phyloP scores from a whole-genome alignment of 2,329 filamentous ascomycete species.

The Diaporthe sp. region DNA sequence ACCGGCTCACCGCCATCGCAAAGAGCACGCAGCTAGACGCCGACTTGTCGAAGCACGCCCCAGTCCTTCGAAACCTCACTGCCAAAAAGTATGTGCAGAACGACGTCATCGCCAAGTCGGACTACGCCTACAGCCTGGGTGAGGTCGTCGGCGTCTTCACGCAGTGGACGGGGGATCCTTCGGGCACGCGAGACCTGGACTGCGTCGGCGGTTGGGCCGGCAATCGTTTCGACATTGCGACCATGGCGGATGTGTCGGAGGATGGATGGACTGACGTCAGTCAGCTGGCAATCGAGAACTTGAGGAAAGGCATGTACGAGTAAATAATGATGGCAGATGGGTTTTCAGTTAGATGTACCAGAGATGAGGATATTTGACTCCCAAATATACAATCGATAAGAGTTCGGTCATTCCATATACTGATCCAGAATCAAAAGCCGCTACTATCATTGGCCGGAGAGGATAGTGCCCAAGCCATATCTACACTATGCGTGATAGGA shows the following conservation, averaged over 20 bases:
- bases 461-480: no score
- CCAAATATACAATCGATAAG: no score
- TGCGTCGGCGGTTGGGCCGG: background rate
- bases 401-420: no score
- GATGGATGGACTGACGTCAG: background rate
- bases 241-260: background rate
- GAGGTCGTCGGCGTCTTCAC: background rate
- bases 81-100: background rate
- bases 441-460: no score
- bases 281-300: background rate
- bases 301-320: background rate
- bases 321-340: no score
- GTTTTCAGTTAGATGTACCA: no score
- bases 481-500: no score
- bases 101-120: background rate
- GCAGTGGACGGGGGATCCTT: background rate
- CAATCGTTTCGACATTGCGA: constrained; percentile 5
- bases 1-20: background rate
- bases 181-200: no score
- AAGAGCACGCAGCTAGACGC: background rate
- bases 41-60: no score
- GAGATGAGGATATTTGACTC: no score
- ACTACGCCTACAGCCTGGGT: constrained; percentile 21
- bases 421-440: no score
- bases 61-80: background rate